Evolutionary conservation across 192 early-diverging fungal genomes (phyloP).

Genomic region (Linnemannia hyalina): DNA sequence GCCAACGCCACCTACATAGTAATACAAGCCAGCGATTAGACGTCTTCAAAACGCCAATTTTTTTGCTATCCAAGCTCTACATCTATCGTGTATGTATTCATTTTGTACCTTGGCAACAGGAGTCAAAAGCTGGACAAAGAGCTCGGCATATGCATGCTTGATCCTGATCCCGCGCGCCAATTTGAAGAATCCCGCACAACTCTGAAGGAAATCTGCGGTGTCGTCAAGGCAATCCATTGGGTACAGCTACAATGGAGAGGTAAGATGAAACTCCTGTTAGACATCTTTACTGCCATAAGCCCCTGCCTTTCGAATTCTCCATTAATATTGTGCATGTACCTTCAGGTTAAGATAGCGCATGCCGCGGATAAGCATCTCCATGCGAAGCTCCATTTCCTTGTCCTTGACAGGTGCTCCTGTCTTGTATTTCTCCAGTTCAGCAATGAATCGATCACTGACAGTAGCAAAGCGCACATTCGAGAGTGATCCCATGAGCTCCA

Average conservation of each 20-base stretch:
- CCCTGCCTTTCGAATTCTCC: neutral
- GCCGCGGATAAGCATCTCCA: conserved; percentile 87
- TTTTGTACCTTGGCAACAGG: conserved; percentile 82
- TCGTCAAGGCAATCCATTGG: conserved; percentile 95
- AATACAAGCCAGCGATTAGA: neutral
- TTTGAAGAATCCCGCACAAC: conserved; percentile 91
- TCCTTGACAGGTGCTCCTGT: conserved; percentile 63
- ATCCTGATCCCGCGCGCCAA: conserved; percentile 82
- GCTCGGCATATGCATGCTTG: conserved; percentile 91
- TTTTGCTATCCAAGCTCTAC: no score
- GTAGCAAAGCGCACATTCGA: conserved; percentile 92
- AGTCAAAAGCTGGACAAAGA: conserved; percentile 92
- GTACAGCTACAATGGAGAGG: conserved; percentile 73
- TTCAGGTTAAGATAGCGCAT: conserved; percentile 94
- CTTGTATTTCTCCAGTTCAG: conserved; percentile 84
- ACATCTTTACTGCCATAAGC: neutral
- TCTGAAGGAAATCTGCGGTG: conserved; percentile 93
- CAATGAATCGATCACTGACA: conserved; percentile 94
- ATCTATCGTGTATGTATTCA: no score
- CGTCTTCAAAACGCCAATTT: no score
- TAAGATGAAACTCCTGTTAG: neutral
- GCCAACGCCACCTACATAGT: conserved; percentile 80
- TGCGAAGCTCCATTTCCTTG: conserved; percentile 80
- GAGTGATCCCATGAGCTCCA: conserved; percentile 92
- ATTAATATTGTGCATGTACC: conserved; percentile 48